Conservation (phyloP, 2,329 filamentous ascomycete species). For the Dendrostoma leiphaemia region DNA sequence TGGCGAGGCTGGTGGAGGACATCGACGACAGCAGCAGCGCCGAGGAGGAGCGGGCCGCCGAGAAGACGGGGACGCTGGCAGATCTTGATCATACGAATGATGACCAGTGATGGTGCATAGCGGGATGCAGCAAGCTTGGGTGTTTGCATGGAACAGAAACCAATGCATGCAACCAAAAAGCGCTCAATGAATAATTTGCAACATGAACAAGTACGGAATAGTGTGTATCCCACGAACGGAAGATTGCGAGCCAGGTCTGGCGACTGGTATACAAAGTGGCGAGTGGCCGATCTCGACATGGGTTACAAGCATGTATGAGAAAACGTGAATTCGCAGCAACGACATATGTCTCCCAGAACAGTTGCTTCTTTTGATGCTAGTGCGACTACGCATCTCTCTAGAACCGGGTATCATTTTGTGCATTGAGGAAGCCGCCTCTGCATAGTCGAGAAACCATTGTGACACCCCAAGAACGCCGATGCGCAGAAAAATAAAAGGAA, state of each 20-base stretch:
- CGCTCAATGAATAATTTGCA: too few relatives aligned
- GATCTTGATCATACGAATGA: conserved; percentile 17
- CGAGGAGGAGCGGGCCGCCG: conserved; percentile 24
- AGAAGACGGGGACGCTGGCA: conserved; percentile 21
- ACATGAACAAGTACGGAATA: too few relatives aligned
- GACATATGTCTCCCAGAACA: not conserved
- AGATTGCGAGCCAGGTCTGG: too few relatives aligned
- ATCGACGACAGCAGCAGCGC: conserved; percentile 23
- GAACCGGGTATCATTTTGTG: conserved; percentile 8
- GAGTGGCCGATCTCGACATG: too few relatives aligned
- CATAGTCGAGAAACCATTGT: not conserved
- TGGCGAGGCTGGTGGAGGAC: conserved; percentile 34
- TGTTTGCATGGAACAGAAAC: too few relatives aligned
- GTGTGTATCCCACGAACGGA: too few relatives aligned
- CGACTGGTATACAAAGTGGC: too few relatives aligned
- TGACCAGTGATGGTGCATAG: not conserved
- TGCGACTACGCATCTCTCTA: not conserved
- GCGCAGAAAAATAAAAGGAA: not conserved
- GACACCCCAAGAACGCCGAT: not conserved
- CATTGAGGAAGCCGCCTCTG: not conserved
- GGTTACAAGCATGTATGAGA: too few relatives aligned
- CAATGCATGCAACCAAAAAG: too few relatives aligned
- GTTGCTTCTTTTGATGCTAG: not conserved
- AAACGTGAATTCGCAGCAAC: not conserved
- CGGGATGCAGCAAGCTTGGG: not conserved